These are phyloP conservation scores for Parasarocladium wereldwijsianum DNA, from an alignment of 2,329 filamentous ascomycete genomes.

Conservation along the genomic window DNA sequence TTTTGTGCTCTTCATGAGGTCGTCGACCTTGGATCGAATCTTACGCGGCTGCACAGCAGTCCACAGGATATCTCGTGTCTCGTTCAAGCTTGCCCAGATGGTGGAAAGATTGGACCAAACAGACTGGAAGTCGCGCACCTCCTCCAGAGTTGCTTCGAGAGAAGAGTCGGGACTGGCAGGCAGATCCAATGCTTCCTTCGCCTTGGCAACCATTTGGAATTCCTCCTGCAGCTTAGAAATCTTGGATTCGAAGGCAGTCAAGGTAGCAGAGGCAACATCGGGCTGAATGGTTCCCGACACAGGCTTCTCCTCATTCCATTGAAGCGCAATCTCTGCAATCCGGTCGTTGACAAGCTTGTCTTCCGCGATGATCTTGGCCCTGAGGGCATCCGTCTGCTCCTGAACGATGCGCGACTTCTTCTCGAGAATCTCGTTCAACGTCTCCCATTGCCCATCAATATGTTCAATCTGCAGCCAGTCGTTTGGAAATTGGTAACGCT, in stretches of 20 bases:
- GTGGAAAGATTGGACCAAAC: slow-evolving; percentile 93
- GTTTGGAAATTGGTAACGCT: slow-evolving; percentile 82
- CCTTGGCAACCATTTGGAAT: slow-evolving; percentile 84
- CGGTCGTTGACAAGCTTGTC: slow-evolving; percentile 84
- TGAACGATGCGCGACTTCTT: slow-evolving; percentile 92
- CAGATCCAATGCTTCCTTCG: slow-evolving; percentile 90
- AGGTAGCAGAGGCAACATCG: slow-evolving; percentile 69
- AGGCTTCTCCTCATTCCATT: slow-evolving; percentile 95
- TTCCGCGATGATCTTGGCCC: slow-evolving; percentile 88
- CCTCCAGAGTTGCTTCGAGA: slow-evolving; percentile 77
- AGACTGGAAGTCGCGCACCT: slow-evolving; percentile 97
- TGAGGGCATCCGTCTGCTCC: slow-evolving; percentile 87
- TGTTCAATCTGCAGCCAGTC: slow-evolving; percentile 96
- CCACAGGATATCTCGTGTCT: slow-evolving; percentile 86
- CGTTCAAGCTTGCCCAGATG: slow-evolving; percentile 92
- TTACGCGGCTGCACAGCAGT: slow-evolving; percentile 91
- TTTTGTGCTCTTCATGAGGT: slow-evolving; percentile 92
- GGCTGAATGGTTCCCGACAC: slow-evolving; percentile 90
- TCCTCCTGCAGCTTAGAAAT: slow-evolving; percentile 79
- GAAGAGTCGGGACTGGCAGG: slow-evolving; percentile 65
- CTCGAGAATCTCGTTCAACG: slow-evolving; percentile 78
- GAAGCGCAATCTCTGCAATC: slow-evolving; percentile 66
- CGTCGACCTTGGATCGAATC: slow-evolving; percentile 76
- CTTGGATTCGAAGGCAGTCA: slow-evolving; percentile 69
- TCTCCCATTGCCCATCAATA: slow-evolving; percentile 90